phyloP scores from a whole-genome alignment of 148 eudicot species.

The Pharnaceum exiguum region DNA sequence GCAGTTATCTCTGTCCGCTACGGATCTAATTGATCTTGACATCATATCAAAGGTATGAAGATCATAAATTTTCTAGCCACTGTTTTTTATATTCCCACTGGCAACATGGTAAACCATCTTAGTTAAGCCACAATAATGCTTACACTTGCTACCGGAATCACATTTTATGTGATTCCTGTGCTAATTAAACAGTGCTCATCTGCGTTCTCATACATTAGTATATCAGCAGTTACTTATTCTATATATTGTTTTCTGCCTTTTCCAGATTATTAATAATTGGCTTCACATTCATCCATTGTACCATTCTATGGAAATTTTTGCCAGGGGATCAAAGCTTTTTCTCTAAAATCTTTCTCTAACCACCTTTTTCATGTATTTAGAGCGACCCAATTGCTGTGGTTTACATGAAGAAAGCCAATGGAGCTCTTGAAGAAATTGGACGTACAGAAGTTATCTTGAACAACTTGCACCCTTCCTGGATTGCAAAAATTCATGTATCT shows the following conservation, averaged over 20 bases:
- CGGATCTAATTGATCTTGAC: conserved; percentile 65
- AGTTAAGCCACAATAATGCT: neutral
- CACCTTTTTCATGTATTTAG: conserved; percentile 31
- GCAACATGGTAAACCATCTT: neutral
- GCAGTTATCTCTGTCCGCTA: conserved; percentile 83
- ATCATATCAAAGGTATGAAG: conserved; percentile 63
- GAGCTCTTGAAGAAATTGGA: conserved; percentile 75
- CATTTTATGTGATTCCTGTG: too few species aligned
- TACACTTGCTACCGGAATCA: too few species aligned
- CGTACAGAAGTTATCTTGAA: conserved; percentile 95
- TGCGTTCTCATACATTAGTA: too few species aligned
- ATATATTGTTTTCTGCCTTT: too few species aligned
- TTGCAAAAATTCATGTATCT: conserved; percentile 52
- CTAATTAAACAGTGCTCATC: too few species aligned
- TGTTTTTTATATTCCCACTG: neutral
- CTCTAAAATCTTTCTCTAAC: neutral
- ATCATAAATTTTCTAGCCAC: neutral
- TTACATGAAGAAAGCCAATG: conserved; percentile 61
- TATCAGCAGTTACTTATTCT: too few species aligned
- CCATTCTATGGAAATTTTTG: neutral
- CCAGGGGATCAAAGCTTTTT: neutral
- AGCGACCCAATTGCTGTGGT: conserved; percentile 97
- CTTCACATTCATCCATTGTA: too few species aligned
- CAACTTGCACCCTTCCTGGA: conserved; percentile 76
- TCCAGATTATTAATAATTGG: too few species aligned